Evolutionary conservation across 805 yeast species (phyloP).

Genomic region (Cyberlindnera veronae): DNA sequence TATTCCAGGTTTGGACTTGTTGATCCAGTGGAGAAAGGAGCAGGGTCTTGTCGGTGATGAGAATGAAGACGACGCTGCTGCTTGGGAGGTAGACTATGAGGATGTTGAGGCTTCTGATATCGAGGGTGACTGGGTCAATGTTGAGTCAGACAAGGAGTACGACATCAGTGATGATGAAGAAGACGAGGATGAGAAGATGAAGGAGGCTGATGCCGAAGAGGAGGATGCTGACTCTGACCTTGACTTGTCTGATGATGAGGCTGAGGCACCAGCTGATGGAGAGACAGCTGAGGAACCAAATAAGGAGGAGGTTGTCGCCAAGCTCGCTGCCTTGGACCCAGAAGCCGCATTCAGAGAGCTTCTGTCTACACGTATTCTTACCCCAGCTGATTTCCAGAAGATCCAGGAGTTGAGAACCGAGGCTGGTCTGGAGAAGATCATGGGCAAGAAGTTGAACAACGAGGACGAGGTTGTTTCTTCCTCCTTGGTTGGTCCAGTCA

Average conservation of each 20-base stretch:
- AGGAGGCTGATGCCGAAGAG: conserved; percentile 35
- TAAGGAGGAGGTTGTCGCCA: conserved; percentile 29
- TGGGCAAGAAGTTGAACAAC: conserved; percentile 57
- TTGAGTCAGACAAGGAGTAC: conserved; percentile 78
- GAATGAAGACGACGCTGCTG: conserved; percentile 59
- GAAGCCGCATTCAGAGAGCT: conserved; percentile 51
- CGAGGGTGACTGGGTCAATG: conserved; percentile 91
- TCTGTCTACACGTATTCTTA: conserved; percentile 73
- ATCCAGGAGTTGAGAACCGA: conserved; percentile 80
- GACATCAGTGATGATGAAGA: conserved; percentile 49
- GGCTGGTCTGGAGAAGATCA: conserved; percentile 79
- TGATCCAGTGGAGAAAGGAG: conserved; percentile 78
- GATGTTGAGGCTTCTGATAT: conserved; percentile 52
- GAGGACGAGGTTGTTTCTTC: conserved; percentile 87
- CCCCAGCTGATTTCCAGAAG: conserved; percentile 98
- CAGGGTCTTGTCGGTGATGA: conserved; percentile 54
- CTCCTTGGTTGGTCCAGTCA: conserved; percentile 67
- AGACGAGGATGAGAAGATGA: conserved; percentile 33
- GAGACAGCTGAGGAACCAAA: conserved; percentile 27
- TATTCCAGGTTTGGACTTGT: conserved; percentile 87
- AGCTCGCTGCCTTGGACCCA: conserved; percentile 35
- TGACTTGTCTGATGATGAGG: conserved; percentile 41
- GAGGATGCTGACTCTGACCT: conserved; percentile 50
- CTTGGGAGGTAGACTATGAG: conserved; percentile 49
- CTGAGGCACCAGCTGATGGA: conserved; percentile 24